Evolutionary conservation across 2,329 filamentous ascomycete genomes (phyloP).

Genomic region (Thyridium curvatum): DNA sequence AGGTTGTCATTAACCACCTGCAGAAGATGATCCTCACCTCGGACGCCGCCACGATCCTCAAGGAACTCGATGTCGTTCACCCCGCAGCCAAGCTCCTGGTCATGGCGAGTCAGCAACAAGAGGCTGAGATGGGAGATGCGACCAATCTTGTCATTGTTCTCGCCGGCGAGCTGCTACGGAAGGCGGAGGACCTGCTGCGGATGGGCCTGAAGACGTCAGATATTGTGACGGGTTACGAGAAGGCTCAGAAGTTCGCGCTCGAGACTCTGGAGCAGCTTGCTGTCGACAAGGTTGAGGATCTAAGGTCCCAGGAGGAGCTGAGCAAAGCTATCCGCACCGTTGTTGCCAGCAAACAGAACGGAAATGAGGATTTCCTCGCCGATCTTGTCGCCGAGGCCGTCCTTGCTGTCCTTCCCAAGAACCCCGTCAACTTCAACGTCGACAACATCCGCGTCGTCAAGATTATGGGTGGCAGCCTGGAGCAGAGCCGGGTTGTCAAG

Average conservation of each 20-base stretch:
- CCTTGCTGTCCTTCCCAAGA: constrained; percentile 89
- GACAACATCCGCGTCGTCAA: constrained; percentile 99
- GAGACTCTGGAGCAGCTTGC: constrained; percentile 80
- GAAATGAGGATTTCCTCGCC: constrained; percentile 83
- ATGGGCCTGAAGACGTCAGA: constrained; percentile 99
- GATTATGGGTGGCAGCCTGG: constrained; percentile 96
- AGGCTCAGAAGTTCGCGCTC: constrained; percentile 83
- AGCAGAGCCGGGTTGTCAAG: constrained; percentile 90
- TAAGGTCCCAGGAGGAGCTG: constrained; percentile 74
- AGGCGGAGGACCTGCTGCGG: constrained; percentile 91
- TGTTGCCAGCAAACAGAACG: constrained; percentile 92
- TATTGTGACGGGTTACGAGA: constrained; percentile 92
- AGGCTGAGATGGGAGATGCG: constrained; percentile 97
- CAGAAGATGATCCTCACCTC: constrained; percentile 99
- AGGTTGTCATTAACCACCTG: constrained; percentile 99
- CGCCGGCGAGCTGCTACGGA: constrained; percentile 90
- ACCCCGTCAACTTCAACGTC: constrained; percentile 93
- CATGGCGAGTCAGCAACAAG: constrained; percentile 98
- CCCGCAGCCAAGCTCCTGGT: constrained; percentile 95
- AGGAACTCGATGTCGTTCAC: constrained; percentile 96
- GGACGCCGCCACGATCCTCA: constrained; percentile 93
- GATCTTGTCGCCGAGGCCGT: constrained; percentile 79
- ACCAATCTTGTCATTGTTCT: constrained; percentile 96
- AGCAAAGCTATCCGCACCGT: constrained; percentile 95
- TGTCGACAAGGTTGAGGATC: constrained; percentile 83